Base-by-base conservation (phyloP, 495 filamentous ascomycete species). In the Annulohypoxylon maeteangense region DNA sequence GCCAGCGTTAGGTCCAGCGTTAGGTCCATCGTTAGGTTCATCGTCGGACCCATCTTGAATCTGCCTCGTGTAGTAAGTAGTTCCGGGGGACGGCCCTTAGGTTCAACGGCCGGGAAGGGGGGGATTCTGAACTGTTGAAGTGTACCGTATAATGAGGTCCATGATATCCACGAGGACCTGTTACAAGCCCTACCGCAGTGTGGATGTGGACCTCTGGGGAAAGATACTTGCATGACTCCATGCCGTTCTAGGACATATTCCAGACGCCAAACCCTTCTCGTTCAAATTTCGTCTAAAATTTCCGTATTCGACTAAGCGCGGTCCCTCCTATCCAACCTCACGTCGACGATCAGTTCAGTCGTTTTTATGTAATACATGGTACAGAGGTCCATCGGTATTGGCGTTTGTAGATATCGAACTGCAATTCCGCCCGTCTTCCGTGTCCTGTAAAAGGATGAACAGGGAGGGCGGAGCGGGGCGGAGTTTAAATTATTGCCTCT, bases 131-230 rank as follows among this genome's bases (percentile, higher is more conserved):
- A 57, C 23, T 59, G 32, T 54, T 18, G 29, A 14, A 34, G 5
- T 25, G 12, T 14, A 40, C 12, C 11, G n/a, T 40, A 40, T 12
- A 14, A 40, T 40, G 36, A 40, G 36, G 36, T 40, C 14, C 36
- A 40, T 14, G 12, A 40, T 4, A 16, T 31, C 20, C 1, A 32
- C 4, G 36, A 32, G 12, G 14, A 8, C 50, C 14, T 0, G n/a
- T 32, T 32, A 10, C 14, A 16, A 55, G 27, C 51, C 51, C 27
- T 55, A 32, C 23, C 47, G 50, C 32, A 7, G 14, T 60, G 62
- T 62, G 58, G 62, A 67, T 62, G 56, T 29, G 36, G 68, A 27
- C 45, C 34, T 66, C 68, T 66, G 69, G 63, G 70, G 64, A 67
- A 72, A 18, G 31, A 44, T 7, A 62, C 53, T 40, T 29, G 32